A percentile compares a stretch with the other conserved stretches of the same genome.
Conservation (phyloP, 495 filamentous ascomycete genomes). For the Filosporella fistucella region DNA sequence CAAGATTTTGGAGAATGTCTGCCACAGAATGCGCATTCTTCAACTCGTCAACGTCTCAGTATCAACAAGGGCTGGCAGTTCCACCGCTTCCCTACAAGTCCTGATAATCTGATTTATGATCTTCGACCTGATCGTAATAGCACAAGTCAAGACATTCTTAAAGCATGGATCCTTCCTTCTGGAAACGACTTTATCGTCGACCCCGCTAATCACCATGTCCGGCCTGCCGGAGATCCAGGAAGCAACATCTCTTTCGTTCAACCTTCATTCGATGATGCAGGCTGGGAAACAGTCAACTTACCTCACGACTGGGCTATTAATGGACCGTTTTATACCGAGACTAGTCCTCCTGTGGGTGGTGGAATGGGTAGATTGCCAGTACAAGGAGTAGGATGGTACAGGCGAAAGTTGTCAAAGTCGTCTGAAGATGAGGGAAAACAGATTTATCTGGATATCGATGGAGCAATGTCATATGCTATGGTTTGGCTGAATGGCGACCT, state of each 20-base stretch:
- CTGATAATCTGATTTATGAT: slow-evolving; percentile 31
- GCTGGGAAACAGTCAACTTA: slow-evolving; percentile 31
- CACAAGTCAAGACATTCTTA: slow-evolving; percentile 17
- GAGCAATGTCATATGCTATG: slow-evolving; percentile 41
- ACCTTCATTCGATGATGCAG: slow-evolving; percentile 29
- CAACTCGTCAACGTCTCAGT: slow-evolving; percentile 25
- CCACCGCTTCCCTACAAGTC: slow-evolving; percentile 30
- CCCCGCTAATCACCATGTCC: slow-evolving; percentile 23
- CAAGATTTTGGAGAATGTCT: too few species aligned
- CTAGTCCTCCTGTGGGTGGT: slow-evolving; percentile 38
- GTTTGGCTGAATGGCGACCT: slow-evolving; percentile 44
- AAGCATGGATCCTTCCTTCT: slow-evolving; percentile 35
- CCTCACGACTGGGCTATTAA: slow-evolving; percentile 48
- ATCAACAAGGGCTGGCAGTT: slow-evolving; percentile 34
- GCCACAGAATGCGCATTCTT: too few species aligned
- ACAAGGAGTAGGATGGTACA: slow-evolving; percentile 45
- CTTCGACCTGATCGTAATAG: background rate
- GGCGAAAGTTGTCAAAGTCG: slow-evolving; percentile 29
- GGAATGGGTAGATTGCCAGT: slow-evolving; percentile 51
- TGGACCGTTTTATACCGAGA: slow-evolving; percentile 32
- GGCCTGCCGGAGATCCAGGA: slow-evolving; percentile 25
- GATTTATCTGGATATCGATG: slow-evolving; percentile 42
- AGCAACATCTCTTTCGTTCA: slow-evolving; percentile 28
- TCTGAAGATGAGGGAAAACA: slow-evolving; percentile 28
- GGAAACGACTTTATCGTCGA: slow-evolving; percentile 33